Evolutionary conservation across 176 grass and related monocot species (phyloP).

Genomic region (Panicum miliaceum): DNA sequence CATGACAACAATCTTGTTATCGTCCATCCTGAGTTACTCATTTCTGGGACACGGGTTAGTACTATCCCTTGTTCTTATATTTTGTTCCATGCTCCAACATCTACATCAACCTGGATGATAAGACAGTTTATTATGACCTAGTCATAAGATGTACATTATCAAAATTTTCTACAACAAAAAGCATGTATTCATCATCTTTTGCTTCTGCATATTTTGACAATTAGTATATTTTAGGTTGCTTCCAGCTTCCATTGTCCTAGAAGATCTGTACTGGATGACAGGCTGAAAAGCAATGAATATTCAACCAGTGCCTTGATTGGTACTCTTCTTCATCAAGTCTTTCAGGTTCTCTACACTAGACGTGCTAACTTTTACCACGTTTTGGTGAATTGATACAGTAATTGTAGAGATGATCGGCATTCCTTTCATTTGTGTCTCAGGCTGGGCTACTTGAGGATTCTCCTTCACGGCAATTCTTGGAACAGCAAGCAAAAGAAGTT

Average conservation of each 20-base stretch:
- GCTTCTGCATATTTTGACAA: conserved; percentile 24
- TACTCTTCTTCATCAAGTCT: conserved; percentile 98
- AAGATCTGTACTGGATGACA: conserved; percentile 89
- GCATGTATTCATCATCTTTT: conserved; percentile 7
- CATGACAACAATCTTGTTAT: conserved; percentile 79
- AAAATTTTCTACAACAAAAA: conserved; percentile 10
- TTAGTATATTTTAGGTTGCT: conserved; percentile 71
- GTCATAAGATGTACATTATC: conserved; percentile 16
- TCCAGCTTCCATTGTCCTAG: conserved; percentile 93
- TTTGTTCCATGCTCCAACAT: conserved; percentile 12
- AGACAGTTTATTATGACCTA: neutral
- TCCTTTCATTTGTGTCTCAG: conserved; percentile 51
- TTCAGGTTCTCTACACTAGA: conserved; percentile 73
- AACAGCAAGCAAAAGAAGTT: conserved; percentile 73
- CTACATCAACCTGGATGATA: conserved; percentile 3
- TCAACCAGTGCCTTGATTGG: conserved; percentile 78
- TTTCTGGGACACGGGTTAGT: conserved; percentile 93
- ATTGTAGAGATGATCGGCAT: neutral
- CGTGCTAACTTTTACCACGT: conserved; percentile 23
- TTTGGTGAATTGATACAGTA: conserved; percentile 38
- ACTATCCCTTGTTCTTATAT: conserved; percentile 36
- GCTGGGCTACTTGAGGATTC: conserved; percentile 71
- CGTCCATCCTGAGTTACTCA: conserved; percentile 81
- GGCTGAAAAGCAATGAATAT: conserved; percentile 84
- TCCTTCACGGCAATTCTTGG: conserved; percentile 74